Percentiles rank a stretch among this genome's conserved stretches.
These are phyloP conservation scores for Stagonosporopsis cucurbitacearum DNA, from an alignment of 2,329 filamentous ascomycete genomes.

Conservation along the genomic window DNA sequence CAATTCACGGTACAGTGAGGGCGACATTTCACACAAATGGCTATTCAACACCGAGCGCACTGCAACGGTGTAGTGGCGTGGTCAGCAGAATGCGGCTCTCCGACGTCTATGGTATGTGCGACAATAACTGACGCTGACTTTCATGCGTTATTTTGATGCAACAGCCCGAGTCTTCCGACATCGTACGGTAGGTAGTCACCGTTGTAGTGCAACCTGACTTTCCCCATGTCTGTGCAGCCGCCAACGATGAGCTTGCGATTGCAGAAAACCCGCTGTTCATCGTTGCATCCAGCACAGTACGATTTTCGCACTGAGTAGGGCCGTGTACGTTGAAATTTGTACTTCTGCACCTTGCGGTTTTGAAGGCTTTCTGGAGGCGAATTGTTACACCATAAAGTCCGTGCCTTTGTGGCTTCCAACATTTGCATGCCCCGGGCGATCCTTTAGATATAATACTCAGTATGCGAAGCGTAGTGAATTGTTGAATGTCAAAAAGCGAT, in stretches of 20 bases:
- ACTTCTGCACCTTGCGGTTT: background rate
- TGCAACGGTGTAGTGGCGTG: constrained; percentile 14
- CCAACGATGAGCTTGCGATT: background rate
- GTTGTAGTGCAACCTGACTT: background rate
- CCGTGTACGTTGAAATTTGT: background rate
- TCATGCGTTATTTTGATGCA: background rate
- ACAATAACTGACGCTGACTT: background rate
- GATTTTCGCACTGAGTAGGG: background rate
- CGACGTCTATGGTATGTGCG: constrained; percentile 5
- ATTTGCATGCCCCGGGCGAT: no score
- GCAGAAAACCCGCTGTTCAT: background rate
- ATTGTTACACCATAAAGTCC: background rate
- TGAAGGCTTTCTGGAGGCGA: background rate
- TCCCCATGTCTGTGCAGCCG: background rate
- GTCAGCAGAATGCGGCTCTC: constrained; percentile 4
- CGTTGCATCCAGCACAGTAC: background rate
- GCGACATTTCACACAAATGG: background rate
- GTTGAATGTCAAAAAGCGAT: no score
- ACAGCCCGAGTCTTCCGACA: background rate
- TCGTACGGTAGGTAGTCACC: background rate
- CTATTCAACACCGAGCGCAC: background rate
- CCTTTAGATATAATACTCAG: background rate
- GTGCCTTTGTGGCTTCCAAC: background rate
- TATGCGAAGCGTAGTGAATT: background rate
- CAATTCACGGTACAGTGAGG: constrained; percentile 3